Evolutionary conservation across 768 basidiomycete genomes (phyloP), one percentile per base, ranked within the genome.

Genomic region (Pleurotus djamor): DNA sequence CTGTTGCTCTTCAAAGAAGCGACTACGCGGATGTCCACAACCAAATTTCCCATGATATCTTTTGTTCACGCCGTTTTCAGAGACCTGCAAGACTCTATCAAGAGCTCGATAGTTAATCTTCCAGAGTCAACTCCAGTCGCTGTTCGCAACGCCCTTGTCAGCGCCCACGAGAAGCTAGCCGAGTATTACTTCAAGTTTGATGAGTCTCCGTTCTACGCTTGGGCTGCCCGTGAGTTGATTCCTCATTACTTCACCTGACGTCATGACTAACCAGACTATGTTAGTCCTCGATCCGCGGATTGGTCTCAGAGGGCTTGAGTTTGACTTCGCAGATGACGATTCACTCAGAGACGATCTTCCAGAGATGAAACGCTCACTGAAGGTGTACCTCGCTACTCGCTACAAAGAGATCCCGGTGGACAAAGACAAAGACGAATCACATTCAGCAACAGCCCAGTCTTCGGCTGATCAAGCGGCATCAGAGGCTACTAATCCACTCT

Each of bases 211-310:
- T 72, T 61, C 48, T 71, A 73, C 61, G 59, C 63, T 3, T 74
- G 72, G 72, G 64, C 74, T 16, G 52, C 68, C 2, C 57, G 72
- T 76, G 60, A 8, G 32, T 50, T 12, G 35, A 32, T 32, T 32
- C 17, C 52, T 47, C 54, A 10, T 13, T 17, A 54, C 14, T 57
- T 28, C 17, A 48, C 32, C 17, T 49, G 28, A n/a, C n/a, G n/a
- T n/a, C n/a, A n/a, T n/a, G n/a, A n/a, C n/a, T n/a, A n/a, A n/a
- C n/a, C n/a, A n/a, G n/a, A n/a, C n/a, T n/a, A n/a, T n/a, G n/a
- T n/a, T 48, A 75, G 74, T 75, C 5, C 64, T 75, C 5, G 72
- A 75, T 52, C 74, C 72, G 28, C 66, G 71, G 3, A 71, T 75
- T n/a, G 64, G 67, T 3, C 71, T 70, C 44, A 51, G 62, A 2